Base-by-base conservation (phyloP, 164 flowering plant species). In the Vitis cinerea region DNA sequence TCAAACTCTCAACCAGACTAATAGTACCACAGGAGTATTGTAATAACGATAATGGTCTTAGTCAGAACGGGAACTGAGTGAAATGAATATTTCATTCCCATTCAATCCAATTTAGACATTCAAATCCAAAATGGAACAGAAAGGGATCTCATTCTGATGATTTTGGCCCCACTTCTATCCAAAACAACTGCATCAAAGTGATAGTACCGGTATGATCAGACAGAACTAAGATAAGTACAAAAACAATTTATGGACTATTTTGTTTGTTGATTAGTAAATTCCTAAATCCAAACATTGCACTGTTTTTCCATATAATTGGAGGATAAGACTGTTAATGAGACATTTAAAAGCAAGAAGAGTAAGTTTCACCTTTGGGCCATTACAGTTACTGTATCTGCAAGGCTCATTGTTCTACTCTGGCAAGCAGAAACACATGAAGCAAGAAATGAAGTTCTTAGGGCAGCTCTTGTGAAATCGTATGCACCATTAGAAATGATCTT, bases 401-500 rank as follows among this genome's bases (percentile, higher is more conserved):
- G 87, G 75, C 90, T 90, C 97, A 88, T 84, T 8, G 94, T 88
- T 64, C 89, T 83, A 73, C 95, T 90, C 78, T 91, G 97, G 69
- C 98, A 93, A 12, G 97, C 97, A 73, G 98, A 93, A 62, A 93
- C 98, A 65, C 98, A 93, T 0, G 98, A 93, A 74, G 98, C 98
- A 63, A 93, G 92, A 81, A 93, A 93, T 1, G 96, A 93, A 71
- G 98, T 93, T 77, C 98, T 82, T 17, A 93, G 88, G 29, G 95
- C 95, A 44, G 98, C 98, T 77, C 98, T 84, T 9, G 97, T 90
- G 75, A 91, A 93, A 78, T 93, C 98, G 75, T 78, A 84, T 71
- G 98, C 98, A 68, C 98, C 98, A 79, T 81, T 82, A 16, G 77
- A 69, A 69, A 93, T 84, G 57, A 93, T 83, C 84, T 86, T 83